Evolutionary conservation across 2,329 filamentous ascomycete species (phyloP).

Genomic region (Trichoderma brevicompactum): DNA sequence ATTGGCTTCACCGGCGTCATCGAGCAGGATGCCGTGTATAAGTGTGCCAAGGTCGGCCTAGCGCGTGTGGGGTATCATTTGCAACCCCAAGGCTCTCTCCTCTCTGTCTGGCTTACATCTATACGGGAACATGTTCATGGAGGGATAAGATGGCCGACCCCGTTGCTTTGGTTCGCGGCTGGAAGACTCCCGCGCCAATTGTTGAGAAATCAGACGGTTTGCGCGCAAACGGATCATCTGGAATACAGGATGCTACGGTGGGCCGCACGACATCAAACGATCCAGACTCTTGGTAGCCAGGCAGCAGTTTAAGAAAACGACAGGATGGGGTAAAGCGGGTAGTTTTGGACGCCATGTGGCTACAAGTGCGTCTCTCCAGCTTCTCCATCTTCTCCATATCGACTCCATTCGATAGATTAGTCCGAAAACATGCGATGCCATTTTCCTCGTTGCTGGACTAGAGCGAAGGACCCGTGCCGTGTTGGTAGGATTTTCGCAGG

Average conservation of each 20-base stretch:
- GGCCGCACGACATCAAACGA: conserved; percentile 6
- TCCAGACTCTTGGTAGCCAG: conserved; percentile 21
- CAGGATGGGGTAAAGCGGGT: conserved; percentile 16
- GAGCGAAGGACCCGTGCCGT: background rate
- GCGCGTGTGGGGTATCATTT: conserved; percentile 8
- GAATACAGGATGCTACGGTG: background rate
- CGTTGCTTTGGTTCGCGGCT: background rate
- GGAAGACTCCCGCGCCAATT: background rate
- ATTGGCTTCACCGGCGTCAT: conserved; percentile 8
- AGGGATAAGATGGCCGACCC: background rate
- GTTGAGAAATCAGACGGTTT: background rate
- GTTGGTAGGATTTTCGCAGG: background rate
- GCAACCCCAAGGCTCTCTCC: background rate
- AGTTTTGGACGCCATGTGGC: conserved; percentile 22
- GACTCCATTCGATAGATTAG: conserved; percentile 3
- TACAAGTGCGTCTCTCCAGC: conserved; percentile 12
- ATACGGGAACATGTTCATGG: background rate
- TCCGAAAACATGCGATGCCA: background rate
- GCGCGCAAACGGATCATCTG: background rate
- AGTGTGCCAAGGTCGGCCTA: background rate
- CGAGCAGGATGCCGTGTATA: conserved; percentile 2
- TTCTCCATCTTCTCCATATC: conserved; percentile 22
- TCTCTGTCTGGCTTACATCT: background rate
- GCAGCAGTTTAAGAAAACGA: conserved; percentile 21
- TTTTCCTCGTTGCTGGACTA: background rate